These are phyloP conservation scores for Ophiorrhiza pumila DNA, from an alignment of 257 asterid genomes.

Conservation along the genomic window DNA sequence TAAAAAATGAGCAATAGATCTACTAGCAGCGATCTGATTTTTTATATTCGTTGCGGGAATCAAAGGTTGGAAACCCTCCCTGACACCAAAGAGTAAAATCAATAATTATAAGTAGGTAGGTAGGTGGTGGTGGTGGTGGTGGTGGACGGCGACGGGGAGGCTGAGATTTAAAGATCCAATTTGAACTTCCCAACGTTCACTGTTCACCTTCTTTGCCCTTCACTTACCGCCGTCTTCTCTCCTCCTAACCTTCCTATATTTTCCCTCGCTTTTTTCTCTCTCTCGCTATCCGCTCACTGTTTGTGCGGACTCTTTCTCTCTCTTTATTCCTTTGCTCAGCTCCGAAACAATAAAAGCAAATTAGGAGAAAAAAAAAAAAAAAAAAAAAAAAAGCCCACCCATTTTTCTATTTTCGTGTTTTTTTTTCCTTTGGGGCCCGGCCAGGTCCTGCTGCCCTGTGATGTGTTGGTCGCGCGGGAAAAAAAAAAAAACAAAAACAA, in stretches of 20 bases:
- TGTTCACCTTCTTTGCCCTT: not conserved
- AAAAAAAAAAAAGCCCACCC: no score
- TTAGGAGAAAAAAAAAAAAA: no score
- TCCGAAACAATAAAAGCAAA: no score
- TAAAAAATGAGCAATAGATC: not conserved
- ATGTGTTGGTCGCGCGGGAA: not conserved
- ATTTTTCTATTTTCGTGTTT: no score
- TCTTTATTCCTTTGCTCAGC: no score
- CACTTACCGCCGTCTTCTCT: not conserved
- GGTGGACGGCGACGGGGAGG: not conserved
- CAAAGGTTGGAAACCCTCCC: not conserved
- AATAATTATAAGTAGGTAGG: no score
- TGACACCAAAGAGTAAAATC: no score
- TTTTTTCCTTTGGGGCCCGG: no score
- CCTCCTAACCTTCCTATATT: not conserved
- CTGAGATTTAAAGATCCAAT: not conserved
- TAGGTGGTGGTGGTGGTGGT: no score
- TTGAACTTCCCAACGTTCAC: no score
- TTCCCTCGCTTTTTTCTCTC: slow-evolving; percentile 6
- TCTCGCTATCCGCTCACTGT: not conserved
- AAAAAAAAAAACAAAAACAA: no score
- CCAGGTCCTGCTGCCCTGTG: no score
- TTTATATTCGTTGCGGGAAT: not conserved
- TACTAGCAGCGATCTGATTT: not conserved
- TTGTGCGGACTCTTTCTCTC: not conserved